Evolutionary conservation across 1,284 basidiomycete genomes (phyloP).

Genomic region (Phlebopus sp.): DNA sequence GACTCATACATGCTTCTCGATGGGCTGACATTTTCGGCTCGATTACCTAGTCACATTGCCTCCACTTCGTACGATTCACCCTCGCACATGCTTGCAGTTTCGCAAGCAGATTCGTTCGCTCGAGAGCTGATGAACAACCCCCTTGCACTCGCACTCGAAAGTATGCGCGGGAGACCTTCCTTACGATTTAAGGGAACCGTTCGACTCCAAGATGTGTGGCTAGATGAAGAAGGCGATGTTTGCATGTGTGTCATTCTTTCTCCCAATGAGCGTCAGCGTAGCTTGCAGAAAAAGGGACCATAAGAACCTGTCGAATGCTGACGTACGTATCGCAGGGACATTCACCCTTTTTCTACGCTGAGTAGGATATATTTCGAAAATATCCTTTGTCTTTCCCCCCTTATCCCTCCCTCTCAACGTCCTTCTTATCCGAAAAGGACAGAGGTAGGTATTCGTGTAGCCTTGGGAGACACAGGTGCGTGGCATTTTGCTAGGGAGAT

Average conservation of each 20-base stretch:
- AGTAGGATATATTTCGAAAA: slow-evolving; percentile 69
- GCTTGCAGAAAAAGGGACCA: background rate
- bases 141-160: slow-evolving; percentile 70
- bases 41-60: slow-evolving; percentile 15
- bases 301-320: background rate
- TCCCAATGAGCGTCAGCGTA: background rate
- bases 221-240: slow-evolving; percentile 60
- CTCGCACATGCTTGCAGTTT: slow-evolving; percentile 8
- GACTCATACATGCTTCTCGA: slow-evolving; percentile 71
- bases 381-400: slow-evolving; percentile 53
- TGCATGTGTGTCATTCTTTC: slow-evolving; percentile 49
- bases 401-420: slow-evolving; percentile 29
- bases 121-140: slow-evolving; percentile 59
- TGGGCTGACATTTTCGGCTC: slow-evolving; percentile 64
- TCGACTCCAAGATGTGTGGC: slow-evolving; percentile 50
- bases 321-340: slow-evolving; percentile 45
- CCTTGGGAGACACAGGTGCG: slow-evolving; percentile 66
- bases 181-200: slow-evolving; percentile 57
- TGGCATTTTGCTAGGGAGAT: slow-evolving; percentile 1
- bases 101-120: slow-evolving; percentile 27
- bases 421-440: slow-evolving; percentile 25
- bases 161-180: slow-evolving; percentile 72
- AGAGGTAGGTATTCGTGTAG: slow-evolving; percentile 57
- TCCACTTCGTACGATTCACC: slow-evolving; percentile 40
- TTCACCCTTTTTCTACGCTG: slow-evolving; percentile 63